Base-by-base conservation (phyloP, 148 eudicot genomes). In the Cornus kousa region DNA sequence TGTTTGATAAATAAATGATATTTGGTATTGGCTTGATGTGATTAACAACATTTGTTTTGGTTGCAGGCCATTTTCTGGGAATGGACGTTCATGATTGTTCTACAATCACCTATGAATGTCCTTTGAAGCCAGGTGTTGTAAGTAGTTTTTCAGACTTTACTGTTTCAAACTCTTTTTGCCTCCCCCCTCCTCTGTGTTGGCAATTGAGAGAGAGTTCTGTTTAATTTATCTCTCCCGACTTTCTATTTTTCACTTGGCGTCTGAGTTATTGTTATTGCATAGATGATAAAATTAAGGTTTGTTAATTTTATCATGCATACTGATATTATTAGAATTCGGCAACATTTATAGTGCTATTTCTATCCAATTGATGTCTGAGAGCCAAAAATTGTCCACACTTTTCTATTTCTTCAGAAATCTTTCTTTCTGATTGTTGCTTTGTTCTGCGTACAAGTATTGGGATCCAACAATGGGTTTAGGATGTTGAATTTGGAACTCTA, bases 31-130 rank as follows among this genome's bases (percentile, higher is more conserved):
- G 55, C 46, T 67, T 73, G 22, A 12, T 69, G 62, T 33, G 57
- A 72, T 78, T 19, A 68, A 62, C 6, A 7, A 20, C 24, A 5
- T 59, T 72, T 31, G 67, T 75, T 48, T 40, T 4, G 20, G 32
- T 23, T 75, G 3, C 79, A 95, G 98, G 98, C 75, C 98, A 95
- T 81, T 95, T 89, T 87, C 87, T 95, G 20, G 98, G 98, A 77
- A 95, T 93, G 97, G 98, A 95, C 82, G 97, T 95, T 75, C 98
- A 95, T 84, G 98, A 95, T 83, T 93, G 97, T 82, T 84, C 93
- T 40, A 83, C 73, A 40, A 91, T 95, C 81, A 84, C 91, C 84
- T 86, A 82, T 80, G 90, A 89, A 83, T 89, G 94, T 74, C 86
- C 93, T 78, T 75, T 95, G 82, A 60, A 89, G 88, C 93, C 97